Conservation (phyloP, 345 rosid genomes). For the Diplotaxis tenuifolia region DNA sequence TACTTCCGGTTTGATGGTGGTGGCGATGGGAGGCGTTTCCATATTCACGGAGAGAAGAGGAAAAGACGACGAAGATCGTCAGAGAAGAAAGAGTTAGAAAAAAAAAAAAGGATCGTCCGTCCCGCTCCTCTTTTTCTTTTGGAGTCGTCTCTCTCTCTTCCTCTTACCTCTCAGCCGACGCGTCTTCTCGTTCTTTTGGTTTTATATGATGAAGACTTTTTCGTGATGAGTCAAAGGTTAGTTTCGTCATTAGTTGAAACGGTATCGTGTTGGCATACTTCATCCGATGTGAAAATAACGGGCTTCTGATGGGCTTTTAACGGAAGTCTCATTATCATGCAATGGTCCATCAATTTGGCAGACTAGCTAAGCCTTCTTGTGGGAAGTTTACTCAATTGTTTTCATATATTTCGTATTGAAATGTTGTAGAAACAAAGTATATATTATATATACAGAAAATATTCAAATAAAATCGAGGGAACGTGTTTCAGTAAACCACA, state of each 20-base stretch:
- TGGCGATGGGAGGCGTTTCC: slow-evolving; percentile 37
- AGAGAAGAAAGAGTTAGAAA: slow-evolving; percentile 5
- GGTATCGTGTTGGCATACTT: not conserved
- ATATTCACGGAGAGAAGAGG: slow-evolving; percentile 36
- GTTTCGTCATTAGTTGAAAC: slow-evolving; percentile 1
- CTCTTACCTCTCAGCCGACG: slow-evolving; percentile 37
- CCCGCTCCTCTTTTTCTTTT: slow-evolving; percentile 23
- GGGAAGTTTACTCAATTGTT: not conserved
- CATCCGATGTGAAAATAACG: not conserved
- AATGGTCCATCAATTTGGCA: not conserved
- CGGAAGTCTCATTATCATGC: not conserved
- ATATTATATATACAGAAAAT: not conserved
- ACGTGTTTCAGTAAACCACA: not conserved
- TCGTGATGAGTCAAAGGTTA: slow-evolving; percentile 20
- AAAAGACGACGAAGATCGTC: slow-evolving; percentile 32
- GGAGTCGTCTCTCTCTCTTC: slow-evolving; percentile 25
- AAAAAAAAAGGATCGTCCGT: not conserved
- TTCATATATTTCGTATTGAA: not conserved
- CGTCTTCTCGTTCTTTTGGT: slow-evolving; percentile 2
- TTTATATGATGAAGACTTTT: slow-evolving; percentile 10
- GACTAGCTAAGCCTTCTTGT: not conserved
- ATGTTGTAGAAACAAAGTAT: not conserved
- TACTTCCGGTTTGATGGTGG: slow-evolving; percentile 14
- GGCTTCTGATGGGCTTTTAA: slow-evolving; percentile 10
- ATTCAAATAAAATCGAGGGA: not conserved